These are phyloP conservation scores for Starmerella bacillaris DNA, from an alignment of 805 yeast species.

Conservation along the genomic window DNA sequence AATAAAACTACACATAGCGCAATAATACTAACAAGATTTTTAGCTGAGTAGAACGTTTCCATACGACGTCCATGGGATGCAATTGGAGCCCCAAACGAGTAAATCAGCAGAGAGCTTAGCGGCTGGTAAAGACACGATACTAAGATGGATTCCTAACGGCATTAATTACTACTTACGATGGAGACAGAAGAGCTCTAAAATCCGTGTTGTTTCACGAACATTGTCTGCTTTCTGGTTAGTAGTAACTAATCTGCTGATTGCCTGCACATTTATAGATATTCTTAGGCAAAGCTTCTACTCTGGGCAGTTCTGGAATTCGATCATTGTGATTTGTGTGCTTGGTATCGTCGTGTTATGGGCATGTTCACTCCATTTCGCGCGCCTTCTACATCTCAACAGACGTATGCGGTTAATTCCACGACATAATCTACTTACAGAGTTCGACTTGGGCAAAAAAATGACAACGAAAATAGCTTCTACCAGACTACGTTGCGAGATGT, in stretches of 20 bases:
- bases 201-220: neutral
- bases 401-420: constrained; percentile 63
- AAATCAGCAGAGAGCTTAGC: no score
- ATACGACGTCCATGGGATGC: no score
- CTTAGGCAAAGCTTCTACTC: constrained; percentile 43
- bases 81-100: no score
- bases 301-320: constrained; percentile 57
- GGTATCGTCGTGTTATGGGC: constrained; percentile 39
- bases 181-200: no score
- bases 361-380: constrained; percentile 34
- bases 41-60: no score
- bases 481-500: constrained; percentile 16
- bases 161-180: no score
- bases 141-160: neutral
- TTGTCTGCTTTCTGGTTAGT: neutral
- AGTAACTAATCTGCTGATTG: constrained; percentile 28
- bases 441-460: constrained; percentile 38
- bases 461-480: constrained; percentile 27
- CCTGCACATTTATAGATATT: constrained; percentile 67
- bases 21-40: no score
- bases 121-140: no score
- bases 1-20: no score
- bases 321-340: constrained; percentile 59
- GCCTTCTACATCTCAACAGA: constrained; percentile 41
- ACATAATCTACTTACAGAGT: constrained; percentile 48